phyloP scores from a whole-genome alignment of 2,329 filamentous ascomycete species.

The Taxawa tesnikishii region DNA sequence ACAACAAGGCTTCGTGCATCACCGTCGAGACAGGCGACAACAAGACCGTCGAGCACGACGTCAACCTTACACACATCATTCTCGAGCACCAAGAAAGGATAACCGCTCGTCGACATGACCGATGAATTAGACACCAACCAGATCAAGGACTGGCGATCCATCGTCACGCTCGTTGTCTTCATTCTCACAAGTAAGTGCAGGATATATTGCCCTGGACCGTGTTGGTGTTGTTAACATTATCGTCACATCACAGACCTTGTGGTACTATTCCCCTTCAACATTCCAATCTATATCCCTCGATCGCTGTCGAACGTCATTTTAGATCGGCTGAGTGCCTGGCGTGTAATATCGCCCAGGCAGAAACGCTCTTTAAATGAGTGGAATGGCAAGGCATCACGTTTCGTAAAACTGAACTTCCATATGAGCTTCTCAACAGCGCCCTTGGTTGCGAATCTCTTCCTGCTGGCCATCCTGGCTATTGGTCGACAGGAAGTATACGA shows the following conservation, averaged over 20 bases:
- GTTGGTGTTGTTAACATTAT: slow-evolving; percentile 3
- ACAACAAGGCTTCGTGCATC: no score
- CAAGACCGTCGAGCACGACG: no score
- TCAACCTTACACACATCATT: no score
- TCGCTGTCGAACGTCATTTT: slow-evolving; percentile 32
- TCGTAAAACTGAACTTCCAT: slow-evolving; percentile 45
- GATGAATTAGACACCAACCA: slow-evolving; percentile 35
- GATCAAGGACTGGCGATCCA: slow-evolving; percentile 56
- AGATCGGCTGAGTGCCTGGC: slow-evolving; percentile 30
- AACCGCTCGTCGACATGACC: slow-evolving; percentile 13
- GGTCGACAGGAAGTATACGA: slow-evolving; percentile 54
- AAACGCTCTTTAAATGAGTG: slow-evolving; percentile 10
- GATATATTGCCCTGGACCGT: slow-evolving; percentile 2
- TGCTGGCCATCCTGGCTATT: slow-evolving; percentile 58
- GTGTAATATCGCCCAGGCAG: slow-evolving; percentile 40
- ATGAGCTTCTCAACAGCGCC: slow-evolving; percentile 62
- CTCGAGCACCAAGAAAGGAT: no score
- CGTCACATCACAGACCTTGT: slow-evolving; percentile 42
- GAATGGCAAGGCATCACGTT: slow-evolving; percentile 23
- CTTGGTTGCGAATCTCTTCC: slow-evolving; percentile 57
- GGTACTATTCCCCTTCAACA: slow-evolving; percentile 56
- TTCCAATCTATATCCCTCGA: slow-evolving; percentile 50
- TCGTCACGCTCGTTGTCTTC: slow-evolving; percentile 58
- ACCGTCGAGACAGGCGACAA: no score
- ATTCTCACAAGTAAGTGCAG: slow-evolving; percentile 52